A percentile compares a stretch with the other conserved stretches of the same genome.
Evolutionary conservation across 2,329 filamentous ascomycete genomes (phyloP).

Genomic region (Nannizziopsis arthrosporioides): DNA sequence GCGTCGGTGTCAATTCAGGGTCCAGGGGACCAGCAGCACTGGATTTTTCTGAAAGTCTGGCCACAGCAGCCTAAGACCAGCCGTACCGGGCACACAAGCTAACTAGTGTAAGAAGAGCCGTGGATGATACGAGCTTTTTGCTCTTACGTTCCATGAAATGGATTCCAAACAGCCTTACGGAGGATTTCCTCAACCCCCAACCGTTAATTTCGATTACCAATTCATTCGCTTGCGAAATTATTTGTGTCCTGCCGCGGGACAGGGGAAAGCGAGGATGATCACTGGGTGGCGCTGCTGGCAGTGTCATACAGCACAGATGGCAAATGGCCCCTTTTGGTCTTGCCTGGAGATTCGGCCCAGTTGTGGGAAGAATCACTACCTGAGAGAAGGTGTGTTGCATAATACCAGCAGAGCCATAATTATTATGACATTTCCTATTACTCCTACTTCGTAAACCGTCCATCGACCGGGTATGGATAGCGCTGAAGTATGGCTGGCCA

Average conservation of each 20-base stretch:
- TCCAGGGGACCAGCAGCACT: background rate
- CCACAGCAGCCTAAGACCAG: background rate
- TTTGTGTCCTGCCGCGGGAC: background rate
- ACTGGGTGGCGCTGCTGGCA: background rate
- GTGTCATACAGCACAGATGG: too few relatives aligned
- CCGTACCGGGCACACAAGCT: background rate
- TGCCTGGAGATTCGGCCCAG: too few relatives aligned
- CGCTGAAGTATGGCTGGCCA: background rate
- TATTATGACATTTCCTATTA: too few relatives aligned
- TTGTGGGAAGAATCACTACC: too few relatives aligned
- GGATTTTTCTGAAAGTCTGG: background rate
- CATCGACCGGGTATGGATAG: background rate
- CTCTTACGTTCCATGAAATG: slow-evolving; percentile 2
- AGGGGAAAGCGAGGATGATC: slow-evolving; percentile 1
- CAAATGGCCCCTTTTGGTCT: too few relatives aligned
- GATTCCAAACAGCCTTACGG: slow-evolving; percentile 7
- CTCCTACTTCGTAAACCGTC: too few relatives aligned
- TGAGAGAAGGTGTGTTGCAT: too few relatives aligned
- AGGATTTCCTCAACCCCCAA: background rate
- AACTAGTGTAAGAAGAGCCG: background rate
- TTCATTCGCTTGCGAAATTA: background rate
- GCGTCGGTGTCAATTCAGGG: background rate
- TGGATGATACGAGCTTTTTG: background rate
- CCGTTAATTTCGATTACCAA: background rate
- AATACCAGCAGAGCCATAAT: too few relatives aligned